A percentile compares a stretch with the other conserved stretches of the same genome.
Conservation (phyloP, 2,329 filamentous ascomycete species). For the Cladophialophora immunda region DNA sequence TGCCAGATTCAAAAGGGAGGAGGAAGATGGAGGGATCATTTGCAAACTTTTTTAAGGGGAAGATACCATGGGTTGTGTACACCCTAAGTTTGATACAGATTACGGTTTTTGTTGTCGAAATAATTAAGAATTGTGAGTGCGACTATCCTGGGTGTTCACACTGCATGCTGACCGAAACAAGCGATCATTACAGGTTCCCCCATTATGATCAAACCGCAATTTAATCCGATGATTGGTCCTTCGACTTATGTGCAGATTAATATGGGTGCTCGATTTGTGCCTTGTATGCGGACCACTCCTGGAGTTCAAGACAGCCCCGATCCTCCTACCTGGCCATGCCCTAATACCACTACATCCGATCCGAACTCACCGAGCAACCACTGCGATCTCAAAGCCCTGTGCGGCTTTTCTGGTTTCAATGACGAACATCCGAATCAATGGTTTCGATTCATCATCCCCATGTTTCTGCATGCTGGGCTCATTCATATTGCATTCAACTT, state of each 20-base stretch:
- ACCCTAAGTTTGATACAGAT: constrained; percentile 78
- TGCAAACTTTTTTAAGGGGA: constrained; percentile 64
- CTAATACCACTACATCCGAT: constrained; percentile 73
- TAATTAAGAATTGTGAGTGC: constrained; percentile 80
- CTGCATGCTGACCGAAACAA: constrained; percentile 46
- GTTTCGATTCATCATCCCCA: constrained; percentile 94
- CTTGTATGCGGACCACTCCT: constrained; percentile 85
- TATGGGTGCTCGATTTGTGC: constrained; percentile 91
- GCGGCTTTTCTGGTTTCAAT: constrained; percentile 80
- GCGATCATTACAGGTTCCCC: constrained; percentile 77
- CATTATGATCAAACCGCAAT: constrained; percentile 75
- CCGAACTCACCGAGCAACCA: constrained; percentile 56
- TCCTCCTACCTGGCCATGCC: constrained; percentile 74
- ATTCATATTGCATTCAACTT: constrained; percentile 97
- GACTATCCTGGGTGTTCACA: neutral
- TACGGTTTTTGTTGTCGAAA: constrained; percentile 85
- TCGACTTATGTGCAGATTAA: constrained; percentile 91
- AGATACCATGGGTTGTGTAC: constrained; percentile 82
- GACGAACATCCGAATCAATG: constrained; percentile 87
- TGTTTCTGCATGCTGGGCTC: constrained; percentile 92
- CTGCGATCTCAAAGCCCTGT: constrained; percentile 83
- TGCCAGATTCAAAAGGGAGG: constrained; percentile 35
- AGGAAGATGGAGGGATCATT: constrained; percentile 60
- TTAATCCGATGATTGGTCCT: constrained; percentile 98
- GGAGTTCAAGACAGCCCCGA: constrained; percentile 50